Percentiles rank a stretch among this genome's conserved stretches.
These are phyloP conservation scores for Carex kokanica DNA, from an alignment of 176 grass and related monocot genomes.

Conservation along the genomic window DNA sequence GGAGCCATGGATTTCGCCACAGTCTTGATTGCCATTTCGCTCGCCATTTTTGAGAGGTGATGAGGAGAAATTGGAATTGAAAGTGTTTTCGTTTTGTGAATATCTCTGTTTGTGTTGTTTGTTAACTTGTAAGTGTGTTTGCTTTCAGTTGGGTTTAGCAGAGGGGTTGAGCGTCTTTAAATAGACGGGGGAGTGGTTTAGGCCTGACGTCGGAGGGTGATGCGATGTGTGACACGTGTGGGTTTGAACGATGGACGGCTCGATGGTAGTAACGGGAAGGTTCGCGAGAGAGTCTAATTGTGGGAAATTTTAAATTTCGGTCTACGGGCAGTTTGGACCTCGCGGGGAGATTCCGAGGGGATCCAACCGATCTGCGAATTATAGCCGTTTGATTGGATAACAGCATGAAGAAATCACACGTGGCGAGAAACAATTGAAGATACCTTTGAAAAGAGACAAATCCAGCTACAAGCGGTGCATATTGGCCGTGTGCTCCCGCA, in stretches of 20 bases:
- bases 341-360: too few species aligned
- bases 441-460: neutral
- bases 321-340: neutral
- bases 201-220: neutral
- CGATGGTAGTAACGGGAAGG: neutral
- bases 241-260: neutral
- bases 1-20: neutral
- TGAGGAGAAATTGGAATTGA: neutral
- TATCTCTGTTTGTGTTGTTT: neutral
- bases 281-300: neutral
- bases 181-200: conserved; percentile 12
- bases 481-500: neutral
- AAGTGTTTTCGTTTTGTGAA: conserved; percentile 2
- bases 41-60: conserved; percentile 43
- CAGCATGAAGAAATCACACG: neutral
- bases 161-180: conserved; percentile 31
- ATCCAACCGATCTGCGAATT: neutral
- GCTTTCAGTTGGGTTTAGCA: conserved; percentile 4
- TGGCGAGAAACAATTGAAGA: neutral
- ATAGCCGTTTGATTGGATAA: neutral
- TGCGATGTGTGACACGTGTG: neutral
- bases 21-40: conserved; percentile 34
- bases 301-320: neutral
- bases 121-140: conserved; percentile 1
- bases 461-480: neutral